These are phyloP conservation scores for Umbilicaria muhlenbergii DNA, from an alignment of 495 filamentous ascomycete species.

Conservation along the genomic window DNA sequence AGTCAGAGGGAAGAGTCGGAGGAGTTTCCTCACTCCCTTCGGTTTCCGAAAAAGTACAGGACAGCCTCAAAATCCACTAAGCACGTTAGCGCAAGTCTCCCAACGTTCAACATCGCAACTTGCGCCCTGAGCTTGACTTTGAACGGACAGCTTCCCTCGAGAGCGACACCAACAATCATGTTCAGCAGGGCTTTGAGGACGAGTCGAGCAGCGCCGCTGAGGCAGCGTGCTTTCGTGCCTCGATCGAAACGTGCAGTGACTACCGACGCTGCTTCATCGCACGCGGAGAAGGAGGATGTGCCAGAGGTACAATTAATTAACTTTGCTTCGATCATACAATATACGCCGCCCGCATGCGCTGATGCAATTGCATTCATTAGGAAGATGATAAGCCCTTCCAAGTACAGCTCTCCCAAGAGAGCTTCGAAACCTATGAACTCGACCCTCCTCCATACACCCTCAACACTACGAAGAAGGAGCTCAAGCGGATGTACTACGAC, in stretches of 20 bases:
- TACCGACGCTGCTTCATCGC: conserved; percentile 81
- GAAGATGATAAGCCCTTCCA: conserved; percentile 90
- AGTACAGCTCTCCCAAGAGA: conserved; percentile 85
- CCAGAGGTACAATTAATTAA: conserved; percentile 18
- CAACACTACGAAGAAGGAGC: conserved; percentile 85
- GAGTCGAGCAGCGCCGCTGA: conserved; percentile 5
- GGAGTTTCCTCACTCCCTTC: too few species aligned
- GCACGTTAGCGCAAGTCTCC: too few species aligned
- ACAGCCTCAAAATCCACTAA: too few species aligned
- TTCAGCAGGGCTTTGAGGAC: conserved; percentile 10
- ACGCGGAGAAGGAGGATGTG: conserved; percentile 72
- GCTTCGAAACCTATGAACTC: conserved; percentile 98
- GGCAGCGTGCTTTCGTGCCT: conserved; percentile 1
- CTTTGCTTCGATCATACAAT: background rate
- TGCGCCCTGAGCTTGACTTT: too few species aligned
- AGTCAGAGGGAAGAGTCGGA: too few species aligned
- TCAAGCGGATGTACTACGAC: conserved; percentile 97
- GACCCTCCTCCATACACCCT: conserved; percentile 87
- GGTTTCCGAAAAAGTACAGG: too few species aligned
- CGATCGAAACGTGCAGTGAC: conserved; percentile 51
- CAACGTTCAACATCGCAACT: too few species aligned
- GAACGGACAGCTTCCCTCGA: too few species aligned
- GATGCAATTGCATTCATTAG: conserved; percentile 27
- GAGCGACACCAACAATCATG: conserved; percentile 3
- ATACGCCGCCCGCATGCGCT: conserved; percentile 11